phyloP scores from a whole-genome alignment of 179 eudicot species.

The Camellia oleifera region DNA sequence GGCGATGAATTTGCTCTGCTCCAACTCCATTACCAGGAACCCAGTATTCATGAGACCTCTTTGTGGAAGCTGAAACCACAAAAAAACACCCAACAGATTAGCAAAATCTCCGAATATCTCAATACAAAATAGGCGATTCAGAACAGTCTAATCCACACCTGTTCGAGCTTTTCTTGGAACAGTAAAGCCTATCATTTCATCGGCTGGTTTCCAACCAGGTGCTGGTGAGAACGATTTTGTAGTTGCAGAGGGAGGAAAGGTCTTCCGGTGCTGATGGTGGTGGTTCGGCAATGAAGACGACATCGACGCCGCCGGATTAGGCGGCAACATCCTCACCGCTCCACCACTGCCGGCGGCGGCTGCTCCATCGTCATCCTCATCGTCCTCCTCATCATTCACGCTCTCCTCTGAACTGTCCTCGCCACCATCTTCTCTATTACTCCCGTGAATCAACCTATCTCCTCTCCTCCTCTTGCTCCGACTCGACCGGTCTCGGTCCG shows the following conservation, averaged over 20 bases:
- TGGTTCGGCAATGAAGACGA: slow-evolving; percentile 37
- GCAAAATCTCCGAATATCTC: background rate
- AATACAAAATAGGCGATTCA: background rate
- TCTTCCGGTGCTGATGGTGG: slow-evolving; percentile 48
- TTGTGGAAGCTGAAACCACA: slow-evolving; percentile 62
- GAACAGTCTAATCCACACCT: slow-evolving; percentile 32
- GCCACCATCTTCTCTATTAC: slow-evolving; percentile 39
- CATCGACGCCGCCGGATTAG: slow-evolving; percentile 34
- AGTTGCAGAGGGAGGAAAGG: slow-evolving; percentile 53
- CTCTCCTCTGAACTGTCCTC: slow-evolving; percentile 87
- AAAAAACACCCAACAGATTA: slow-evolving; percentile 9
- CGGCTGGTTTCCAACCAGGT: slow-evolving; percentile 81
- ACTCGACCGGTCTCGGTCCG: slow-evolving; percentile 32
- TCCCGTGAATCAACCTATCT: slow-evolving; percentile 46
- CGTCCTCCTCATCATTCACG: slow-evolving; percentile 77
- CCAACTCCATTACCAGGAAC: slow-evolving; percentile 39
- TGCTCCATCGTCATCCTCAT: slow-evolving; percentile 41
- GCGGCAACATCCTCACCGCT: slow-evolving; percentile 37
- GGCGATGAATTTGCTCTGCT: slow-evolving; percentile 46
- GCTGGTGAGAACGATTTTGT: slow-evolving; percentile 44
- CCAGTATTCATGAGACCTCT: slow-evolving; percentile 79
- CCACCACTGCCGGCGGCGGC: slow-evolving; percentile 13
- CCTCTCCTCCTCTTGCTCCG: slow-evolving; percentile 61
- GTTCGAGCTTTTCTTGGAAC: slow-evolving; percentile 95
- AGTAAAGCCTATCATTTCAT: slow-evolving; percentile 83